A percentile compares a stretch with the other conserved stretches of the same genome.
Evolutionary conservation across 805 yeast species (phyloP).

Genomic region (Zygosaccharomyces rouxii): DNA sequence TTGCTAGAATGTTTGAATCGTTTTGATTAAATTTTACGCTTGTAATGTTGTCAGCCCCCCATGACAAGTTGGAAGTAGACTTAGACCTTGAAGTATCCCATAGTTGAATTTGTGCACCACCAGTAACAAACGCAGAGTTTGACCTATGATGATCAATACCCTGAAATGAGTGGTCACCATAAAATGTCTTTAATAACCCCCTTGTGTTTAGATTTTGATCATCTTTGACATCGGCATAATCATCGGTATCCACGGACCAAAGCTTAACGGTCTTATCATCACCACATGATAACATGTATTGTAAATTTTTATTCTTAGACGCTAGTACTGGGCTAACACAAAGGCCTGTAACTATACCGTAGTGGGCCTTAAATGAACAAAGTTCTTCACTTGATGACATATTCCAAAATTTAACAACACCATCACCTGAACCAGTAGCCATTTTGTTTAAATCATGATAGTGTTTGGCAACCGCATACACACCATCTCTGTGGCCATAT

Average conservation of each 20-base stretch:
- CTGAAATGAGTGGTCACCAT: conserved; percentile 80
- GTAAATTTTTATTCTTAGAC: conserved; percentile 33
- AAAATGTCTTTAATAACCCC: conserved; percentile 72
- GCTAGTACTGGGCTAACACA: conserved; percentile 54
- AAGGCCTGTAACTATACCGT: conserved; percentile 83
- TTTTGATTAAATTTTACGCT: conserved; percentile 84
- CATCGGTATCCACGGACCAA: conserved; percentile 69
- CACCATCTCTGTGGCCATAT: conserved; percentile 91
- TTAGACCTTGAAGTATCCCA: conserved; percentile 86
- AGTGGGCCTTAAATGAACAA: conserved; percentile 80
- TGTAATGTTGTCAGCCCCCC: conserved; percentile 94
- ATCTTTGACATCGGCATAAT: conserved; percentile 37
- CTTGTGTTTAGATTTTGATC: conserved; percentile 35
- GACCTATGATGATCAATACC: conserved; percentile 81
- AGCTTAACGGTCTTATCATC: conserved; percentile 84
- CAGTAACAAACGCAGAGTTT: conserved; percentile 77
- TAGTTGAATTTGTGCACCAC: conserved; percentile 83
- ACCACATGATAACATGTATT: conserved; percentile 72
- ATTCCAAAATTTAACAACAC: conserved; percentile 92
- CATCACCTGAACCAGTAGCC: conserved; percentile 95
- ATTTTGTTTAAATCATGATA: conserved; percentile 62
- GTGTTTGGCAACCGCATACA: conserved; percentile 81
- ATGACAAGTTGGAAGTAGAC: conserved; percentile 71
- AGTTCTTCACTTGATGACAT: conserved; percentile 71
- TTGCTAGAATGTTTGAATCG: conserved; percentile 83